A percentile compares a stretch with the other conserved stretches of the same genome.
These are phyloP conservation scores for Boletus insuetus DNA, from an alignment of 768 basidiomycete species.

Conservation along the genomic window DNA sequence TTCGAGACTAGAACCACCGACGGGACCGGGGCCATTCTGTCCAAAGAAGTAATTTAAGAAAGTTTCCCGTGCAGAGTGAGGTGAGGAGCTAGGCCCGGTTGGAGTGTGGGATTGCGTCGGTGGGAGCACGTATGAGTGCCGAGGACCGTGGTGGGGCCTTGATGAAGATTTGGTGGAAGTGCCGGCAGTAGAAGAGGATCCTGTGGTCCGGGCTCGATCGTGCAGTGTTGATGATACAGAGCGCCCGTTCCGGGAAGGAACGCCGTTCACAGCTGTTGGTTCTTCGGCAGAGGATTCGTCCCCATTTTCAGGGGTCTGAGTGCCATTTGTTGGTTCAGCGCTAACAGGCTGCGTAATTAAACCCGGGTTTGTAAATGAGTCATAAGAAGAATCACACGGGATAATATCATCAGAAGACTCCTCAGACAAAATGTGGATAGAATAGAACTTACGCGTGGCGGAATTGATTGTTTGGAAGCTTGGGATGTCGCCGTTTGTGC, in stretches of 20 bases:
- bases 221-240: constrained; percentile 76
- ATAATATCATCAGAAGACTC: constrained; percentile 3
- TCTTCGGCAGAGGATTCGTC: constrained; percentile 65
- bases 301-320: constrained; percentile 51
- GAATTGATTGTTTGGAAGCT: constrained; percentile 41
- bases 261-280: constrained; percentile 49
- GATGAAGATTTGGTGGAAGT: constrained; percentile 29
- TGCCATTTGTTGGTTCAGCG: constrained; percentile 59
- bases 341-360: constrained; percentile 52
- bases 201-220: constrained; percentile 61
- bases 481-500: constrained; percentile 46
- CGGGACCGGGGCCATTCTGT: constrained; percentile 77
- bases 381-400: constrained; percentile 15
- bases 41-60: constrained; percentile 99
- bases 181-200: constrained; percentile 31
- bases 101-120: constrained; percentile 33
- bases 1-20: constrained; percentile 53
- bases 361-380: constrained; percentile 5
- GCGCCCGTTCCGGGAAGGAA: constrained; percentile 55
- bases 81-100: constrained; percentile 37
- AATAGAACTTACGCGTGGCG: constrained; percentile 49
- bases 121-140: constrained; percentile 32
- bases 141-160: constrained; percentile 29
- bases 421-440: constrained; percentile 7
- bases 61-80: constrained; percentile 74